Conservation (phyloP, 768 basidiomycete species). For the Russula emetica region DNA sequence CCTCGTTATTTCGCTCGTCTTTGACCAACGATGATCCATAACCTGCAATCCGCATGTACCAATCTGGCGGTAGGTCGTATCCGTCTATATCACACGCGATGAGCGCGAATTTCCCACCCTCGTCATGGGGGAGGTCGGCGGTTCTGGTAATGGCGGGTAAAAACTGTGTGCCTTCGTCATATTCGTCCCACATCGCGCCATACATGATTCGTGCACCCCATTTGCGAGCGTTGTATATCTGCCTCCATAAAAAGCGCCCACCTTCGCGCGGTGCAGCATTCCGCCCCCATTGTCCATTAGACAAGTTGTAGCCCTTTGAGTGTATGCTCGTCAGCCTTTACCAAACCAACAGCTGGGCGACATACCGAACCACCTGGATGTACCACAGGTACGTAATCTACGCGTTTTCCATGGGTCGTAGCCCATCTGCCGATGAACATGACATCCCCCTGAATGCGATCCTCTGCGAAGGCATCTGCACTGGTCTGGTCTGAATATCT, state of each 20-base stretch:
- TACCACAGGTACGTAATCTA: constrained; percentile 82
- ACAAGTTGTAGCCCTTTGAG: constrained; percentile 62
- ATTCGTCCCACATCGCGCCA: constrained; percentile 89
- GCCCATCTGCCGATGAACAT: constrained; percentile 49
- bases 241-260: constrained; percentile 75
- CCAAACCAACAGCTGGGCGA: constrained; percentile 25
- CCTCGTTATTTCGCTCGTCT: constrained; percentile 13
- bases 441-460: constrained; percentile 60
- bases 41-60: constrained; percentile 44
- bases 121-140: constrained; percentile 49
- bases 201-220: constrained; percentile 65
- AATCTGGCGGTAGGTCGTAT: constrained; percentile 71
- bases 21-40: constrained; percentile 23
- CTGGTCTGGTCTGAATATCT: constrained; percentile 56
- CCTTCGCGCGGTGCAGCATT: constrained; percentile 71
- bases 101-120: constrained; percentile 54
- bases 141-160: constrained; percentile 66
- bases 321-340: constrained; percentile 2
- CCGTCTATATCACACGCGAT: constrained; percentile 77
- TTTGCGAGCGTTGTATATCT: constrained; percentile 63
- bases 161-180: constrained; percentile 81
- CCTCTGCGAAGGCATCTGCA: constrained; percentile 59
- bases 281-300: constrained; percentile 64
- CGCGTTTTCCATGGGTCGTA: constrained; percentile 39
- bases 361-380: constrained; percentile 78